Percentiles rank a stretch among this genome's conserved stretches.
These are phyloP conservation scores for Metschnikowia continentalis DNA, from an alignment of 805 yeast species.

Conservation along the genomic window DNA sequence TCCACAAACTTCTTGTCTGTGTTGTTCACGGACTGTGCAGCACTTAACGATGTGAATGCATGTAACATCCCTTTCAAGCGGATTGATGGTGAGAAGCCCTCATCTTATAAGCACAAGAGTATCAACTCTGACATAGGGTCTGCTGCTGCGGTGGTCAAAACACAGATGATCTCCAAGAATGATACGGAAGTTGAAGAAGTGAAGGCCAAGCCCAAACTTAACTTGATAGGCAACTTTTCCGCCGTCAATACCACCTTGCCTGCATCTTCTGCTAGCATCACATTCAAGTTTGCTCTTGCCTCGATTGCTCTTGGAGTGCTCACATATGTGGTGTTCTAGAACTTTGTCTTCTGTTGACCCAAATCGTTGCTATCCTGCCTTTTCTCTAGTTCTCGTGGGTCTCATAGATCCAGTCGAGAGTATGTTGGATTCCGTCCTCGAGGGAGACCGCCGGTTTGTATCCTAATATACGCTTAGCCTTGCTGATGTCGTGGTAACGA, in stretches of 20 bases:
- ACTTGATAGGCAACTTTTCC: conserved; percentile 7
- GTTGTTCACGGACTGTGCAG: conserved; percentile 42
- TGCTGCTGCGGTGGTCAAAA: conserved; percentile 10
- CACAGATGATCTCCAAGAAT: conserved; percentile 3
- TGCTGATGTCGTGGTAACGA: conserved; percentile 87
- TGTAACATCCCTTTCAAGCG: conserved; percentile 49
- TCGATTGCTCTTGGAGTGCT: conserved; percentile 4
- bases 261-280: conserved; percentile 5
- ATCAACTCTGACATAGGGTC: conserved; percentile 6
- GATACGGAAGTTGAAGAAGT: not conserved
- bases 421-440: conserved; percentile 73
- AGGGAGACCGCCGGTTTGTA: conserved; percentile 76
- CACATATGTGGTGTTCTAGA: conserved; percentile 4
- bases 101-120: conserved; percentile 9
- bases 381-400: conserved; percentile 19
- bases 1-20: conserved; percentile 45
- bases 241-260: not conserved
- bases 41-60: conserved; percentile 47
- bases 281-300: conserved; percentile 3
- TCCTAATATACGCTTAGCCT: conserved; percentile 75
- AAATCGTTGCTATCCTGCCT: not conserved
- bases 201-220: conserved; percentile 7
- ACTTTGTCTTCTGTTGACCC: not conserved
- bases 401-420: conserved; percentile 89
- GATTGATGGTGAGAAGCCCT: conserved; percentile 25